phyloP scores from a whole-genome alignment of 768 basidiomycete species.

The Xanthoconium purpureum region DNA sequence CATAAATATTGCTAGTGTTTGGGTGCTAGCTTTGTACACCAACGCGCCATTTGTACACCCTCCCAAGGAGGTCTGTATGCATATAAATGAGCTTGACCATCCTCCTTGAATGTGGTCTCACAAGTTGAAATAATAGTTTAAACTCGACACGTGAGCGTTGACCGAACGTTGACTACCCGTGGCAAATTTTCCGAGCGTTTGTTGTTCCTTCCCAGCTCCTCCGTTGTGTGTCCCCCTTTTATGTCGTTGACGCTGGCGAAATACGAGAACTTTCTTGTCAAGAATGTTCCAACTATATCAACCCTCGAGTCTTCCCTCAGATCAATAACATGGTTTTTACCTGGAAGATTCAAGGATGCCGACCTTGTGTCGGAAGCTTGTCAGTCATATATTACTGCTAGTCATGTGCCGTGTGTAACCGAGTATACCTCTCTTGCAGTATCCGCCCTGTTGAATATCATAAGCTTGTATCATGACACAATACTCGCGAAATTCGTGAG shows the following conservation, averaged over 20 bases:
- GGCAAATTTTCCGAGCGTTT: conserved; percentile 3
- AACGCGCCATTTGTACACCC: neutral
- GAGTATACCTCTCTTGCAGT: conserved; percentile 46
- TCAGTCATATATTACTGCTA: conserved; percentile 45
- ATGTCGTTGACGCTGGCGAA: conserved; percentile 65
- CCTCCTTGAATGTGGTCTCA: too few species aligned
- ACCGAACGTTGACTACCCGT: neutral
- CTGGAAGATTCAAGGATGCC: conserved; percentile 95
- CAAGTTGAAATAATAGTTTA: too few species aligned
- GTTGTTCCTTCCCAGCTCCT: neutral
- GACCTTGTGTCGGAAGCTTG: conserved; percentile 92
- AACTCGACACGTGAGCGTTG: neutral
- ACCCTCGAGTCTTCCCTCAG: conserved; percentile 86
- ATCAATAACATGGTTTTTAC: conserved; percentile 92
- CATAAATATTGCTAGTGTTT: conserved; percentile 16
- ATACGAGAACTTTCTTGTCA: conserved; percentile 81
- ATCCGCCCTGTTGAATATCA: conserved; percentile 79
- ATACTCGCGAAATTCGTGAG: conserved; percentile 69
- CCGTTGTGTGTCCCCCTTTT: neutral
- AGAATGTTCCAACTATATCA: conserved; percentile 82
- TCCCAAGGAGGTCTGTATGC: too few species aligned
- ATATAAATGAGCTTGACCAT: too few species aligned
- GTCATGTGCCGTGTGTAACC: conserved; percentile 15
- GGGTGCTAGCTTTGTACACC: conserved; percentile 27
- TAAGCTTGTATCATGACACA: conserved; percentile 94